Evolutionary conservation across 2,329 filamentous ascomycete species (phyloP).

Genomic region (Fusarium cyanostomum): DNA sequence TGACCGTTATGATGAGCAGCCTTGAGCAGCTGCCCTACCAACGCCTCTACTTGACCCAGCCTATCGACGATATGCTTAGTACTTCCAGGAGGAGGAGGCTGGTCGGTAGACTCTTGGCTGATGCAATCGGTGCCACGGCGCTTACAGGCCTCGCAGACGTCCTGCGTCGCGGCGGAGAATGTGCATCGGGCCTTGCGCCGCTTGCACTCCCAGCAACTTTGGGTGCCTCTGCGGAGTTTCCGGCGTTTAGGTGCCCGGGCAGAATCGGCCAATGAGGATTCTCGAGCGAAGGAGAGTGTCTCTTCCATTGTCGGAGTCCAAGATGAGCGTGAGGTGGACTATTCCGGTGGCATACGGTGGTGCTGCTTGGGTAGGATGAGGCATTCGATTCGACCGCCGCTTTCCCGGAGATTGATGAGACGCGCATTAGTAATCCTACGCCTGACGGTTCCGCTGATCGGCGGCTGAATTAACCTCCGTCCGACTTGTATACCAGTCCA

Average conservation of each 20-base stretch:
- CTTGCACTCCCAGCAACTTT: conserved; percentile 68
- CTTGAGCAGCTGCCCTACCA: conserved; percentile 46
- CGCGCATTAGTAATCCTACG: conserved; percentile 13
- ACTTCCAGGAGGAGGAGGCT: conserved; percentile 25
- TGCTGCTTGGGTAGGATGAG: too few relatives aligned
- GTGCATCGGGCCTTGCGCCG: conserved; percentile 63
- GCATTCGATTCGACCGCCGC: conserved; percentile 26
- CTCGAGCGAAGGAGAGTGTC: neutral
- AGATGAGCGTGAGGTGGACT: neutral
- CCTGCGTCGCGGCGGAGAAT: conserved; percentile 50
- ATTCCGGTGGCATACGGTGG: neutral
- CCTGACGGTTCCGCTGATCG: neutral
- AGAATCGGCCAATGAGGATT: conserved; percentile 5
- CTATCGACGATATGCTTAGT: conserved; percentile 42
- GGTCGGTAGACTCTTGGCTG: conserved; percentile 58
- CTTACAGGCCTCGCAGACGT: conserved; percentile 57
- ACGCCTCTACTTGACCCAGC: conserved; percentile 49
- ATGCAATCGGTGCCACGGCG: conserved; percentile 55
- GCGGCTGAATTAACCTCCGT: neutral
- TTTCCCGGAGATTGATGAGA: conserved; percentile 18
- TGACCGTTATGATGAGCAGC: neutral
- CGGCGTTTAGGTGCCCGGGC: conserved; percentile 29
- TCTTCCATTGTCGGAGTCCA: conserved; percentile 17
- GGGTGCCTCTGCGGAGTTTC: conserved; percentile 62
- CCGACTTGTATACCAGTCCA: too few relatives aligned